Evolutionary conservation across 768 basidiomycete genomes (phyloP), one percentile per base, ranked within the genome.

Genomic region (Macrolepiota fuliginosa): DNA sequence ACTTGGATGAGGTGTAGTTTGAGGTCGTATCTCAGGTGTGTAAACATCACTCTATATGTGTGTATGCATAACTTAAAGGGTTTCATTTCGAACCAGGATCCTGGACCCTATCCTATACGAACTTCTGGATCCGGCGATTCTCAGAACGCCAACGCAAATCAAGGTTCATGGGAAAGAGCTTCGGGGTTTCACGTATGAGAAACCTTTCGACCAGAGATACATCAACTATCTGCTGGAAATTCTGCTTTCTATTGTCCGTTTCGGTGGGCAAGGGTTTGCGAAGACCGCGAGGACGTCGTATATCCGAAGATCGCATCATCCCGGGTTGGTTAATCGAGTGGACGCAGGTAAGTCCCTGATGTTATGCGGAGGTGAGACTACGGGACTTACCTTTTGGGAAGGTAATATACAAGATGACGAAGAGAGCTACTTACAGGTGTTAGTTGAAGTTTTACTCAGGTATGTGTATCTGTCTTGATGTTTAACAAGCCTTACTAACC

Each of bases 1-100:
- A 94, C 94, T 0, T 99, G 97, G 97, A 94, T 99, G 90, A 84
- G 96, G 27, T 94, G 93, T 69, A 94, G 88, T 67, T 79, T 98
- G 32, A 92, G 90, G 71, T 96, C 94, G 1, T 96, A 96, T 71
- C 78, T 94, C 61, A 85, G 96, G 94, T 95, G 73, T 37, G 78
- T 47, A 24, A 52, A 22, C 0, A 22, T 32, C 61, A 54, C 55
- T 62, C 15, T 12, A 12, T 13, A 6, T 19, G 19, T 22, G 4
- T 32, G 29, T 4, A 2, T 15, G 22, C 25, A 46, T 36, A 19
- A 25, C 6, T 36, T 7, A 27, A 25, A 32, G 42, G 35, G 60
- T 36, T 63, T 64, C 53, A 65, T 39, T 36, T 58, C 9, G 15
- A 45, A 17, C 32, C 69, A 96, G 94, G n/a, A 81, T 96, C 32